Base-by-base conservation (phyloP, 257 asterid species). In the Linaria vulgaris region DNA sequence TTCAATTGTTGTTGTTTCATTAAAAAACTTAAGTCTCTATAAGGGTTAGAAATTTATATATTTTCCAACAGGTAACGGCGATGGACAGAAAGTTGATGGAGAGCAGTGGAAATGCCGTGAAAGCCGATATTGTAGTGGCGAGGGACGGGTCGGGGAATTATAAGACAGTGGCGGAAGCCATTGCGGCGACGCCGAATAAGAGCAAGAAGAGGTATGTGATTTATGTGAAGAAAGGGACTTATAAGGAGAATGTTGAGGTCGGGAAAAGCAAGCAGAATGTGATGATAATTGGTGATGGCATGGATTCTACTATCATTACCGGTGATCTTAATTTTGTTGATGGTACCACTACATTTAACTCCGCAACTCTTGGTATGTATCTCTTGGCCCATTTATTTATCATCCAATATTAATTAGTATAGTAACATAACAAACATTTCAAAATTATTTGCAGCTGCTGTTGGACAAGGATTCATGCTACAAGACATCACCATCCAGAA, bases 241-340 rank as follows among this genome's bases (percentile, higher is more conserved):
- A 85, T 24, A 58, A 78, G 67, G 88, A 85, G 69, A 78, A 85
- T 30, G 82, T 85, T 5, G 65, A 72, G 30, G 79, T 85, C 60
- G 67, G 60, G 1, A 75, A 63, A 67, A 70, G 16, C 17, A 82
- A 79, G 39, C 60, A 17, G 74, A 78, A 76, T 62, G 9, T 85
- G 70, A 85, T 85, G 92, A 75, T 85, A 45, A 30, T 77, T 48
- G 88, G 92, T 22, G 92, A 82, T 23, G 92, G 92, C 0, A 74
- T 67, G 85, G 43, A 76, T 48, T 61, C 66, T 0, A 85, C 87
- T 1, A 46, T 76, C 14, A 69, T 85, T 1, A 73, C 87, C 12
- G 88, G 82, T 10, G 49, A 63, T 59, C 85, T 75, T 39, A 85
- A 78, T 44, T 69, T 52, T 54, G 82, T 25, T 1, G 87, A 80